Conservation (phyloP, 1,139 yeast genomes). For the Lodderomyces theae region DNA sequence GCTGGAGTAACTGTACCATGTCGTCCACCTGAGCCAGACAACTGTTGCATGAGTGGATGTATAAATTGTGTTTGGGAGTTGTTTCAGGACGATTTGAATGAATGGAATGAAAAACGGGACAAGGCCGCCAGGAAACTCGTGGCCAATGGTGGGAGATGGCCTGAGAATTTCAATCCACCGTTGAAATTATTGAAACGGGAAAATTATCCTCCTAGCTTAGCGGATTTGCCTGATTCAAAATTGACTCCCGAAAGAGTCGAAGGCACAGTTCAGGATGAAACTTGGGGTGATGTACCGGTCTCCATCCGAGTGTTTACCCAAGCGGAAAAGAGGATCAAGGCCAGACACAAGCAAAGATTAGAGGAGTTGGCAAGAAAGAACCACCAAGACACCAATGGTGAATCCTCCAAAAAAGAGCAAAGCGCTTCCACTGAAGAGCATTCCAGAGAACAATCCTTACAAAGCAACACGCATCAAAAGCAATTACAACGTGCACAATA, state of each 20-base stretch:
- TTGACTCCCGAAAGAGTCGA: slow-evolving; percentile 11
- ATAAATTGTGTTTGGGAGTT: slow-evolving; percentile 96
- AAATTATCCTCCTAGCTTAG: slow-evolving; percentile 33
- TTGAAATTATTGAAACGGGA: slow-evolving; percentile 27
- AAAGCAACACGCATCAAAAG: slow-evolving; percentile 2
- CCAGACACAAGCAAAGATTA: slow-evolving; percentile 3
- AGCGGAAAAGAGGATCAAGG: slow-evolving; percentile 65
- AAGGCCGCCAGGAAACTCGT: slow-evolving; percentile 59
- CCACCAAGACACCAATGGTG: too few species aligned
- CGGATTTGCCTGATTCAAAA: slow-evolving; percentile 25
- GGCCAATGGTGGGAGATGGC: slow-evolving; percentile 67
- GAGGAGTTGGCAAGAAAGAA: neutral
- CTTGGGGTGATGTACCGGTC: slow-evolving; percentile 72
- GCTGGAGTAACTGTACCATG: slow-evolving; percentile 79
- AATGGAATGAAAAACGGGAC: slow-evolving; percentile 65
- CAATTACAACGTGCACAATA: slow-evolving; percentile 1
- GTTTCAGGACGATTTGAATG: slow-evolving; percentile 80
- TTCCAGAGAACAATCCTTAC: neutral
- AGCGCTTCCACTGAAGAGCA: neutral
- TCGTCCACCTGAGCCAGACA: slow-evolving; percentile 84
- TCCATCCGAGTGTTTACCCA: slow-evolving; percentile 81
- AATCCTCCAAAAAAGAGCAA: neutral
- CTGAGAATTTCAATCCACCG: slow-evolving; percentile 76
- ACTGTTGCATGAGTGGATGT: slow-evolving; percentile 98
- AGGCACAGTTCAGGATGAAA: slow-evolving; percentile 28